Evolutionary conservation across 306 rosid genomes (phyloP), one percentile per base, ranked within the genome.

Genomic region (Medicago lupulina): DNA sequence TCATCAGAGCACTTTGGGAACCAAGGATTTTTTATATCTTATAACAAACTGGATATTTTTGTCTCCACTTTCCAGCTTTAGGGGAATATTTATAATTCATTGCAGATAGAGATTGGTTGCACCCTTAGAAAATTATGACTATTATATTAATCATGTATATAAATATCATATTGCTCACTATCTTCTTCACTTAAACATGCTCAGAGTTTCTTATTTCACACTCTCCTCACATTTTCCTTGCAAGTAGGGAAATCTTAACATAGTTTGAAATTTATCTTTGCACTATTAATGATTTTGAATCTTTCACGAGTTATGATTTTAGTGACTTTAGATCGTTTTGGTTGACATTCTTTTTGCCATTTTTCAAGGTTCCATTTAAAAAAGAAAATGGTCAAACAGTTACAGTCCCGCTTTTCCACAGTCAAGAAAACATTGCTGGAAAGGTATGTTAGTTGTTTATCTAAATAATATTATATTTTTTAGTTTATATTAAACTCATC

Each of bases 361-460:
- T 79, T 16, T 16, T 74, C 3, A 70, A 96, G 99, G 93, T 86
- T 50, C 92, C 97, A 0, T 73, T 88, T 13, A 96, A 96, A 87
- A 95, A 88, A 75, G 97, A 96, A 83, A 90, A 79, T 82, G 99
- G 99, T 50, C 98, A 96, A 69, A 84, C 88, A 36, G 93, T 89
- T 57, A 73, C 86, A 76, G 97, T 86, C 47, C 99, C 99, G 28
- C 98, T 96, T 73, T 96, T 96, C 82, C 96, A 92, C 18, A 96
- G 99, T 85, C 99, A 96, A 79, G 99, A 96, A 86, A 96, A 90
- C 82, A 96, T 96, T 86, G 86, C 86, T 73, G 99, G 99, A 76
- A 89, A 92, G 97, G 99, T 96, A 88, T 81, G 15, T 73, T 36
- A 51, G 64, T 60, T 81, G 60, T 70, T 69, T 44, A 9, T 74